Base-by-base conservation (phyloP, 208 protist genomes). In the Trypanosoma boissoni region DNA sequence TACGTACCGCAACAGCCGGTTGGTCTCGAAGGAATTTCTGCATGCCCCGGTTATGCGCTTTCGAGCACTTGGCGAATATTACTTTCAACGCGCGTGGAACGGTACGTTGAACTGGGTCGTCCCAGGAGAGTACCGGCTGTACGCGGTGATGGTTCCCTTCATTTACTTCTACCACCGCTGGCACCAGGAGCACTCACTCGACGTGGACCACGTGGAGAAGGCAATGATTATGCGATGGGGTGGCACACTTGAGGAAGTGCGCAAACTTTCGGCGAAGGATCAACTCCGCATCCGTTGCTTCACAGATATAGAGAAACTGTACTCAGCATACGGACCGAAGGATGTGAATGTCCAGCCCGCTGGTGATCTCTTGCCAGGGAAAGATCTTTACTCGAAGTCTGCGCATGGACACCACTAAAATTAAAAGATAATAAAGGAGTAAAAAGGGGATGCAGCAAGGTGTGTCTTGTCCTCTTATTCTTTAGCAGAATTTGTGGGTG, bases 81-180 rank as follows among this genome's bases (percentile, higher is more conserved):
- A 88, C 78, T 90, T 82, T 60, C 73, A 86, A 63, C 88, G 88
- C 53, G 61, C 74, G 28, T 95, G 88, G 86, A 88, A 79, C 63
- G 76, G 76, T 21, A 78, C 69, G 28, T 65, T 86, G 41, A 74
- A 83, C 64, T 91, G 78, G 79, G 46, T 71, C 20, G 46, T 93
- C 34, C 85, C 86, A 8, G 83, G 84, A n/a, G 88, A 95, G 65
- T 72, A 80, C 56, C 85, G 86, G 42, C 59, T 91, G 29, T 92
- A 78, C 69, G 76, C 78, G 4, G 74, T 74, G 24, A 74, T 68
- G 67, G 78, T 91, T 36, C 80, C 79, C 21, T 42, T 85, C 34
- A 86, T 91, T 48, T 92, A 92, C 74, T 91, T 80, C 67, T 73
- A 82, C 46, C 83, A 92, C 68, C 88, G 88, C 81, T 91, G 81